Evolutionary conservation across 208 protist species (phyloP), one percentile per base, ranked within the genome.

Genomic region (Crithidia thermophila): DNA sequence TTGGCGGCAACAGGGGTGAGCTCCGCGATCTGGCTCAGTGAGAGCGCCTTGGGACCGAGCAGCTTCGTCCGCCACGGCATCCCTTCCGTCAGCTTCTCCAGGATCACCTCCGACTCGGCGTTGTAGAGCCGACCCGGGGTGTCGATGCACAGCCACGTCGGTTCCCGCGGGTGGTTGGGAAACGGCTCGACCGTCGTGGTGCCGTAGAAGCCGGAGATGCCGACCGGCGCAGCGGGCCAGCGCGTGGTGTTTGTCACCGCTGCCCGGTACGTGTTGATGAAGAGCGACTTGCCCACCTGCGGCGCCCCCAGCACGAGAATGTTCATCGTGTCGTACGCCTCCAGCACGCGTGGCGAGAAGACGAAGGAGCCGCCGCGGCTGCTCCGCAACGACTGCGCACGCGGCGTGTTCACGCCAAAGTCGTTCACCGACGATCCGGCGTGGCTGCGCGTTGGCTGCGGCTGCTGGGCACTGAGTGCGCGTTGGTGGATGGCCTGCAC

Each of bases 121-220:
- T 77, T 79, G 46, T 91, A 94, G 28, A 89, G 75, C 33, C 69
- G 75, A 18, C 90, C 90, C 1, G 90, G 90, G 8, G 90, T 95
- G 64, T 95, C 90, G 21, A 95, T 89, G 65, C 71, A 91, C 14
- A 95, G 63, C 82, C 84, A 91, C 40, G 81, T 79, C 33, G 90
- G 87, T 51, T 82, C 66, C 11, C 63, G 78, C 20, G 79, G 72
- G 52, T 87, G 67, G 63, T 95, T 83, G 10, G 86, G 86, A 40
- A 86, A 92, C 23, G 86, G 84, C 39, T 89, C 84, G 27, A 91
- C 75, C 0, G 76, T 82, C 11, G 81, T 88, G 3, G 90, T 95
- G 23, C 90, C 90, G 67, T 85, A 87, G 72, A 83, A 88, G 13
- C 90, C 90, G 63, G 84, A 90, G 39, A 88, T 80, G 11, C 90